These are phyloP conservation scores for Calonectria pseudoreteaudii DNA, from an alignment of 2,329 filamentous ascomycete genomes.

Conservation along the genomic window DNA sequence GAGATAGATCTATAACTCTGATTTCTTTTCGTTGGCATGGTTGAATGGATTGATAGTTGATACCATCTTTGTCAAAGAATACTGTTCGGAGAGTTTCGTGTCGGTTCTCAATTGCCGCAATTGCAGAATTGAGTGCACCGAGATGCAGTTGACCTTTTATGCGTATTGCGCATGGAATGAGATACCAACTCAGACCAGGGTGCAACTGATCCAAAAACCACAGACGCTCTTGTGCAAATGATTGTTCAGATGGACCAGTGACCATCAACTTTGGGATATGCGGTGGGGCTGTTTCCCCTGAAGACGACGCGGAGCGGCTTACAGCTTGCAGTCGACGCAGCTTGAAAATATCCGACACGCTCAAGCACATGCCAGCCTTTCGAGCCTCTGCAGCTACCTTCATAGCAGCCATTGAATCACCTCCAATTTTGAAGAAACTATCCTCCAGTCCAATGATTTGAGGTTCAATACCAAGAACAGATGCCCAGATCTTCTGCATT, in stretches of 20 bases:
- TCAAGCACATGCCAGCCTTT: constrained; percentile 17
- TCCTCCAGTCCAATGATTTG: constrained; percentile 54
- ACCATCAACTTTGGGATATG: too few species aligned
- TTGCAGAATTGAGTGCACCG: background rate
- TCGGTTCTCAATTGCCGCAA: background rate
- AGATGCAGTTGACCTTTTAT: background rate
- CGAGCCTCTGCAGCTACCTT: constrained; percentile 49
- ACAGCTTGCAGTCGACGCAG: too few species aligned
- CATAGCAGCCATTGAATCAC: constrained; percentile 63
- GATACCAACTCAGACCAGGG: background rate
- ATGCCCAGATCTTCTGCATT: constrained; percentile 52
- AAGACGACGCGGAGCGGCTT: too few species aligned
- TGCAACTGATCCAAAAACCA: background rate
- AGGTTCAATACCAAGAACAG: constrained; percentile 48
- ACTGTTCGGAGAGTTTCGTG: background rate
- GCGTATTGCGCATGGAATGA: background rate
- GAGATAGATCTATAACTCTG: too few species aligned
- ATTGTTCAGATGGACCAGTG: background rate
- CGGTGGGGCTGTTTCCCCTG: too few species aligned
- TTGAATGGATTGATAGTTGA: background rate
- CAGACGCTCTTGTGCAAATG: background rate
- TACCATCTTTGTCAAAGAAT: background rate
- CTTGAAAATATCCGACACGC: constrained; percentile 30
- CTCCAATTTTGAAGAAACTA: constrained; percentile 63
- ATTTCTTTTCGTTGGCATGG: background rate